Percentiles rank a stretch among this genome's conserved stretches.
Evolutionary conservation across 495 filamentous ascomycete genomes (phyloP).

Genomic region (Xylaria grammica): DNA sequence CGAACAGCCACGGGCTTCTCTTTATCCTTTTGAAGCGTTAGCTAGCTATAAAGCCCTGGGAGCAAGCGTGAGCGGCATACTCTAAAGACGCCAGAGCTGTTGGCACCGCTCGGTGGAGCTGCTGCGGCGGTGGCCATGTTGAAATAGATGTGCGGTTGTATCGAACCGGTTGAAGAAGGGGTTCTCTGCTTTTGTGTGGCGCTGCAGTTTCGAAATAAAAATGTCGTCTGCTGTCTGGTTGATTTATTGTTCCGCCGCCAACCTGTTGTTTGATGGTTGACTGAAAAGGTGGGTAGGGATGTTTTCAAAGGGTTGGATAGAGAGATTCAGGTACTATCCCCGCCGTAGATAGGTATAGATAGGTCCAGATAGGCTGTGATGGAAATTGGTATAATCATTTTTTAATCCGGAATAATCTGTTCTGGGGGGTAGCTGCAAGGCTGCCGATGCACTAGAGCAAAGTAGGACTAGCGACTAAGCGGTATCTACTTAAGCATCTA

Average conservation of each 20-base stretch:
- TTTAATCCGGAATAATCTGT: slow-evolving; percentile 16
- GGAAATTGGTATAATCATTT: slow-evolving; percentile 20
- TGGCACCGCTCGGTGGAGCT: slow-evolving; percentile 56
- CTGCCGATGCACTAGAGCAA: slow-evolving; percentile 23
- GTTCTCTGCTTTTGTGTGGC: not conserved
- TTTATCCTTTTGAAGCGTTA: slow-evolving; percentile 77
- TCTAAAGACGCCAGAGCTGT: slow-evolving; percentile 79
- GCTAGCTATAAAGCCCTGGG: slow-evolving; percentile 27
- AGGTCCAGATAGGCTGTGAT: slow-evolving; percentile 24
- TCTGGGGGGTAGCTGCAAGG: slow-evolving; percentile 39
- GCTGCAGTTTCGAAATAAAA: not conserved
- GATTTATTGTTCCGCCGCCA: not conserved
- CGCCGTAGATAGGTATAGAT: too few relatives aligned
- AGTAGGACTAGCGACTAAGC: slow-evolving; percentile 20
- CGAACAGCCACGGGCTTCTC: slow-evolving; percentile 98
- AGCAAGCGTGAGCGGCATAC: slow-evolving; percentile 51
- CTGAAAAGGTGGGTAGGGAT: slow-evolving; percentile 7
- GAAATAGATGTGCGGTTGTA: slow-evolving; percentile 25
- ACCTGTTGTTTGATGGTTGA: not conserved
- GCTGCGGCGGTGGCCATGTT: slow-evolving; percentile 73
- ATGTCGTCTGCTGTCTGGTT: not conserved
- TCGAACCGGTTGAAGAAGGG: not conserved
- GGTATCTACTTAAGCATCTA: too few relatives aligned
- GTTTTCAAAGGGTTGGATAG: slow-evolving; percentile 12
- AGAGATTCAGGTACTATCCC: not conserved